Evolutionary conservation across 2,329 filamentous ascomycete species (phyloP).

Genomic region (Fusarium aywerte): DNA sequence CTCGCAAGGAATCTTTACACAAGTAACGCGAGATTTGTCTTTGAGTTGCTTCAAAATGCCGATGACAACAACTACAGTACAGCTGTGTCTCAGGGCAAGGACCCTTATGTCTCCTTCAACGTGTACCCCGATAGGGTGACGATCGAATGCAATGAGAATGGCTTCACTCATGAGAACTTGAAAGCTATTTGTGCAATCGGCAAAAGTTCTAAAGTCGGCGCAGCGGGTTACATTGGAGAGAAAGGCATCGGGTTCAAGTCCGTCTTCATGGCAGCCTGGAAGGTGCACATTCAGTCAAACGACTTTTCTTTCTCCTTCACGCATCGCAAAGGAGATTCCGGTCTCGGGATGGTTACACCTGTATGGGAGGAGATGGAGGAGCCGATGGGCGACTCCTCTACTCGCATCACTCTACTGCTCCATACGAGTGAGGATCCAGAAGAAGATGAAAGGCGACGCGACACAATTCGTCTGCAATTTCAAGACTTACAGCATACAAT

Average conservation of each 20-base stretch:
- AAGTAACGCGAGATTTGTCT: constrained; percentile 59
- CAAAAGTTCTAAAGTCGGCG: constrained; percentile 57
- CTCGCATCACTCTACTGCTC: constrained; percentile 54
- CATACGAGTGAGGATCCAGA: constrained; percentile 44
- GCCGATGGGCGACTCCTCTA: constrained; percentile 32
- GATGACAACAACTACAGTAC: constrained; percentile 60
- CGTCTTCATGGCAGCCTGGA: constrained; percentile 59
- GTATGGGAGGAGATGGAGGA: constrained; percentile 51
- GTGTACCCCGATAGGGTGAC: constrained; percentile 53
- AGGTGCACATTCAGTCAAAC: constrained; percentile 58
- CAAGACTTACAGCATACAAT: constrained; percentile 52
- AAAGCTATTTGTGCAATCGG: constrained; percentile 59
- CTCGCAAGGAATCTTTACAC: constrained; percentile 57
- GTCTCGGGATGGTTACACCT: constrained; percentile 63
- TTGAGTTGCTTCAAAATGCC: constrained; percentile 65
- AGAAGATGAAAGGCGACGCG: constrained; percentile 24
- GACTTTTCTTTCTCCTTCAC: constrained; percentile 58
- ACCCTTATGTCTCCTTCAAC: constrained; percentile 51
- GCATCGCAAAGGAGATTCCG: constrained; percentile 53
- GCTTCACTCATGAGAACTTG: constrained; percentile 57
- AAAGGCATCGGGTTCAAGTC: constrained; percentile 65
- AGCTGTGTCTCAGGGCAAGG: constrained; percentile 23
- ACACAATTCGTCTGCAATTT: constrained; percentile 51
- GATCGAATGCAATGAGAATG: constrained; percentile 63
- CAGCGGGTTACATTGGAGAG: constrained; percentile 59